A percentile compares a stretch with the other conserved stretches of the same genome.
These are phyloP conservation scores for Drechmeria coniospora DNA, from an alignment of 2,329 filamentous ascomycete genomes.

Conservation along the genomic window DNA sequence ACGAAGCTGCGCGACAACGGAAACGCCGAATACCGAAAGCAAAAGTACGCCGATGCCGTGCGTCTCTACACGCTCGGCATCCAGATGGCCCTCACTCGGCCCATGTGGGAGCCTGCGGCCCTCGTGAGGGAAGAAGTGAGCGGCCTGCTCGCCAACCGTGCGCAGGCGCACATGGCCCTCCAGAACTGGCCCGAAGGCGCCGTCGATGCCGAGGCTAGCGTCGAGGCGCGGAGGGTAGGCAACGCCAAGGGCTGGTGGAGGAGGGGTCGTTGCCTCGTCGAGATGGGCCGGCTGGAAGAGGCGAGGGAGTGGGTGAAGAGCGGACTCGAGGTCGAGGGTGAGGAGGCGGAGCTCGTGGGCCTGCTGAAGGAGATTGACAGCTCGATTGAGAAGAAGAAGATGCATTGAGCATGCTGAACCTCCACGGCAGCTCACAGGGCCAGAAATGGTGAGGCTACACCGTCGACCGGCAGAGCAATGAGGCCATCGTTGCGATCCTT, in stretches of 20 bases:
- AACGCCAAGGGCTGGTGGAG: slow-evolving; percentile 96
- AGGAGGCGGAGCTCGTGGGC: slow-evolving; percentile 46
- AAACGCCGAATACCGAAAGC: slow-evolving; percentile 70
- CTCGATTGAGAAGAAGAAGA: slow-evolving; percentile 24
- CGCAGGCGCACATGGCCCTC: slow-evolving; percentile 76
- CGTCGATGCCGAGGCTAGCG: slow-evolving; percentile 76
- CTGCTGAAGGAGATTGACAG: slow-evolving; percentile 48
- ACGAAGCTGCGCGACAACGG: slow-evolving; percentile 81
- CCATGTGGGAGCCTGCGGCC: slow-evolving; percentile 74
- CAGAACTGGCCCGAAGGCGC: slow-evolving; percentile 72
- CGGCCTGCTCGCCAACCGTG: slow-evolving; percentile 68
- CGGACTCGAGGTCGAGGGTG: slow-evolving; percentile 71
- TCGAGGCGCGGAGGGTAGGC: slow-evolving; percentile 71
- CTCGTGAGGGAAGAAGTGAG: slow-evolving; percentile 75
- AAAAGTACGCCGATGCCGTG: slow-evolving; percentile 57
- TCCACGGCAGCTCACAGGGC: neutral
- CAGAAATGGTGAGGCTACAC: neutral
- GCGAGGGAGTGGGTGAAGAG: slow-evolving; percentile 62
- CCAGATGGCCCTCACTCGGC: slow-evolving; percentile 71
- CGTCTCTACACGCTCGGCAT: slow-evolving; percentile 75
- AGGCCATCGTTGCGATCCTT: too few relatives aligned
- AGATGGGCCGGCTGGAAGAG: slow-evolving; percentile 83
- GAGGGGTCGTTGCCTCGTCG: slow-evolving; percentile 65
- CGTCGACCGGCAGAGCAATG: neutral
- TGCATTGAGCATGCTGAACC: neutral